Evolutionary conservation across 2,329 filamentous ascomycete species (phyloP), one percentile per base, ranked within the genome.

Genomic region (Diplodia sapinea): DNA sequence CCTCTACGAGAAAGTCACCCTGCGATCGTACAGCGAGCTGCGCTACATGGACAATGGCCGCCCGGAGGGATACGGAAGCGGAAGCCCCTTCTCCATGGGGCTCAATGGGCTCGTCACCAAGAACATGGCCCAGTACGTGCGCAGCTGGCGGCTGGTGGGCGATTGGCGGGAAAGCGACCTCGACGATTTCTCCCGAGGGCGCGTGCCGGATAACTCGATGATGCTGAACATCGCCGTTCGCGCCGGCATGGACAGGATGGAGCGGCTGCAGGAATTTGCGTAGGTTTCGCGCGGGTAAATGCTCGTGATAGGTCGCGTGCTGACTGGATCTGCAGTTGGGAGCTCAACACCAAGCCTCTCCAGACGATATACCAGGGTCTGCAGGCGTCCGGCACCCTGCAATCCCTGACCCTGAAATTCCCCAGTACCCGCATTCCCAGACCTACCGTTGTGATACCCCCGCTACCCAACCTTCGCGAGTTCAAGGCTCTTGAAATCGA

Each of bases 141-240:
- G 81, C 68, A 81, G 81, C 23, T 82, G 88, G 68, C 77, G 80
- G 2, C 71, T 89, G 43, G 77, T 81, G 38, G 87, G 87, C 26
- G 81, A 86, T 31, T 89, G 85, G 85, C 82, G 81, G 65, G 87
- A 88, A 72, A 77, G 82, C 62, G 85, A 86, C 64, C 72, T 85
- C 26, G 84, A 88, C 64, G 86, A 88, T 70, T 85, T 87, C 74
- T 83, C 84, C 67, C 83, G 83, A 55, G 87, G 87, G 0, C 79
- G 86, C 47, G 84, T 89, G 65, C 86, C 87, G n/a, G 87, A 89
- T 76, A 87, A 84, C 54, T 85, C 82, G 47, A 88, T 89, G 85
- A 82, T 89, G 80, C 77, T 89, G 72, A 88, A 87, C 73, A 85
- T 88, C 61, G 81, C 84, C 2, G 79, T 88, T 62, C 83, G 87